Percentiles rank a stretch among this genome's conserved stretches.
These are phyloP conservation scores for Dryadomyces quercivorus DNA, from an alignment of 2,329 filamentous ascomycete genomes.

Conservation along the genomic window DNA sequence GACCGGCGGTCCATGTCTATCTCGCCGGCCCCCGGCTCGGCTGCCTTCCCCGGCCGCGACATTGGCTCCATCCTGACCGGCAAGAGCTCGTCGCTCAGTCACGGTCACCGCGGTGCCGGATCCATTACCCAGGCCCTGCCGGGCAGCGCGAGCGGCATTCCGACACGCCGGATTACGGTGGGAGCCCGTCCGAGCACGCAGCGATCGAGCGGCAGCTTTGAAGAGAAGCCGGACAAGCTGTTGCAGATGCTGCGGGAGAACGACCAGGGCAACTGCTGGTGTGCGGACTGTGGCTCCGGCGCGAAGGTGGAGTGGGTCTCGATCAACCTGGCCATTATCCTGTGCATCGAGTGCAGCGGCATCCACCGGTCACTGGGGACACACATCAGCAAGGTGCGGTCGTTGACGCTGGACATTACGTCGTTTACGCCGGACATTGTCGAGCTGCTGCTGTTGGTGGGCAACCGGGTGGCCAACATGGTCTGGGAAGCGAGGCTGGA, in stretches of 20 bases:
- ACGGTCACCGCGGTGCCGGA: constrained; percentile 25
- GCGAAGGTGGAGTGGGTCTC: constrained; percentile 98
- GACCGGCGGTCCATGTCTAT: constrained; percentile 34
- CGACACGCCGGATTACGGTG: constrained; percentile 79
- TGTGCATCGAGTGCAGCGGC: constrained; percentile 96
- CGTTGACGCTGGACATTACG: constrained; percentile 85
- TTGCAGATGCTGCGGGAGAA: constrained; percentile 78
- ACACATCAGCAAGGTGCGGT: constrained; percentile 94
- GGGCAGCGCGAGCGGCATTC: constrained; percentile 36
- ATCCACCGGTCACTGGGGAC: constrained; percentile 94
- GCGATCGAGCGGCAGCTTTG: constrained; percentile 54
- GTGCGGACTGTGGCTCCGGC: constrained; percentile 85
- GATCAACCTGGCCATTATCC: constrained; percentile 89
- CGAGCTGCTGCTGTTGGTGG: constrained; percentile 80
- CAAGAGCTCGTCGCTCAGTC: constrained; percentile 64
- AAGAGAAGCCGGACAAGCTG: constrained; percentile 75
- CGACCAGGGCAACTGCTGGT: constrained; percentile 86
- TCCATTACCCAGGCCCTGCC: constrained; percentile 29
- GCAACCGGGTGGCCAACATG: constrained; percentile 92
- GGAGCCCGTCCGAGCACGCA: constrained; percentile 69
- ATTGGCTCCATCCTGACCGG: constrained; percentile 89
- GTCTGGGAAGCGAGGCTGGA: constrained; percentile 88
- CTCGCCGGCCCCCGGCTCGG: constrained; percentile 23
- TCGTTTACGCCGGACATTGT: constrained; percentile 97
- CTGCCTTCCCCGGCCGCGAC: constrained; percentile 58